Base-by-base conservation (phyloP, 805 yeast genomes). In the Zygosaccharomyces rouxii region DNA sequence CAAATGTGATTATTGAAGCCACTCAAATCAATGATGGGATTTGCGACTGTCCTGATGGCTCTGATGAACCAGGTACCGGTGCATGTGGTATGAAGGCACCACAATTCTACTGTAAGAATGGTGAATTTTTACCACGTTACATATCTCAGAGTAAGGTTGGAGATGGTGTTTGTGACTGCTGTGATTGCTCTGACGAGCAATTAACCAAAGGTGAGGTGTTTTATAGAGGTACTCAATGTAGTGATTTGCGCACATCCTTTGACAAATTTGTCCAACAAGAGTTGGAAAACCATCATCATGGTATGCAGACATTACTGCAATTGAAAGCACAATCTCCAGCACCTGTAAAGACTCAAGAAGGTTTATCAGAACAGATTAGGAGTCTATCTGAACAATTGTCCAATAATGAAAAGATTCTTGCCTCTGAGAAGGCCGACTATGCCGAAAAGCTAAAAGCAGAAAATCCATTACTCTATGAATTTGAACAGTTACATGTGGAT, bases 11-110 rank as follows among this genome's bases (percentile, higher is more conserved):
- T 18, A 67, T 92, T 16, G 72, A 82, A 35, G 71, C 72, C 44
- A 71, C 71, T 31, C 86, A 82, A 59, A 76, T 92, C 57, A 92
- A 92, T 64, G 97, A 94, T 66, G 85, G 89, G 57, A 84, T 76
- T 61, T 92, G 98, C 68, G 98, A 94, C 61, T 92, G 98, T 70
- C 97, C 97, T 0, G 99, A 94, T 69, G 98, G 98, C 0, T 81
- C 90, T 4, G 99, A 94, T 69, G 98, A 94, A 66, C 97, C 97
- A 0, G 97, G 97, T 0, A 92, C 98, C 0, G 71, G 84, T 35
- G 97, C 97, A 0, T 92, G 98, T 66, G 59, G 66, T 14, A 51
- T 44, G 55, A 42, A 28, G 26, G 50, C 45, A 29, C 50, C 54
- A 18, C 48, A 47, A 35, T 90, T 89, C 60, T 89, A 80, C 65